Conservation (phyloP, 306 rosid species). For the Castanea mollissima region DNA sequence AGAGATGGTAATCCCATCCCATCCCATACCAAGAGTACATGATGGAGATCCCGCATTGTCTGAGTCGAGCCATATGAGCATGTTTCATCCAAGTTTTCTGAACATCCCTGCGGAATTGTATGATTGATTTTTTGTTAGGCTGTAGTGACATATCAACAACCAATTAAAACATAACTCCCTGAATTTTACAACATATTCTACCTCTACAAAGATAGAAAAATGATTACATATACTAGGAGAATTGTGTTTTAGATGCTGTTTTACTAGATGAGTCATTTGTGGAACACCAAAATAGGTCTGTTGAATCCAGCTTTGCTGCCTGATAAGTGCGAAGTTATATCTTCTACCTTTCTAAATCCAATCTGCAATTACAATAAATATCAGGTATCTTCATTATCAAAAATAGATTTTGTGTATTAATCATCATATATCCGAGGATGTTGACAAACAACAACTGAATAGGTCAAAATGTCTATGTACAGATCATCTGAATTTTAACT, state of each 20-base stretch:
- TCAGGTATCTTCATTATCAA: neutral
- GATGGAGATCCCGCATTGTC: neutral
- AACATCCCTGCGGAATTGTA: neutral
- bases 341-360: conserved; percentile 74
- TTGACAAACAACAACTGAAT: neutral
- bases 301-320: conserved; percentile 71
- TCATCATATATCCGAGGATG: conserved; percentile 10
- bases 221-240: neutral
- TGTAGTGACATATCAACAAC: neutral
- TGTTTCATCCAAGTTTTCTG: conserved; percentile 6
- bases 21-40: neutral
- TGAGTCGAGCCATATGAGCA: neutral
- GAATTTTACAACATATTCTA: neutral
- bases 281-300: conserved; percentile 74
- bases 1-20: neutral
- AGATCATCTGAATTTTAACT: conserved; percentile 3
- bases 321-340: conserved; percentile 49
- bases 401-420: neutral
- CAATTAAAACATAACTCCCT: neutral
- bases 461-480: neutral
- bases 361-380: conserved; percentile 43
- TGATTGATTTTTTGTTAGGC: neutral
- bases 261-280: conserved; percentile 38
- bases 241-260: neutral
- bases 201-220: neutral